These are phyloP conservation scores for Oropetium thomaeum DNA, from an alignment of 176 grass and related monocot genomes.

Conservation along the genomic window DNA sequence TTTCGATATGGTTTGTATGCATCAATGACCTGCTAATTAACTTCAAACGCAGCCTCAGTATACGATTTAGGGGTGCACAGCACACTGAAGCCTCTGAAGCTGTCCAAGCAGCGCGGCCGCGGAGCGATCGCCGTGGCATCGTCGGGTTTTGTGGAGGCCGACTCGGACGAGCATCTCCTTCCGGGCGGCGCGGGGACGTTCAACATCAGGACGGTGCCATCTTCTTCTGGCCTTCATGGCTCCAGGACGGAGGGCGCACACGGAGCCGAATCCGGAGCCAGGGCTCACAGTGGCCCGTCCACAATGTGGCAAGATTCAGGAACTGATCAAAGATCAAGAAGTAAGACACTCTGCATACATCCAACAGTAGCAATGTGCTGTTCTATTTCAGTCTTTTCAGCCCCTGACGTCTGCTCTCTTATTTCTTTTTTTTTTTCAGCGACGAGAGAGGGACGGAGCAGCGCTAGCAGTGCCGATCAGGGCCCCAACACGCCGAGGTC, in stretches of 20 bases:
- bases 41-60: constrained; percentile 14
- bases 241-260: constrained; percentile 5
- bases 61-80: constrained; percentile 45
- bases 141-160: constrained; percentile 1
- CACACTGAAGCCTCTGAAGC: constrained; percentile 40
- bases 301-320: constrained; percentile 50
- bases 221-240: constrained; percentile 23
- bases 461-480: constrained; percentile 67
- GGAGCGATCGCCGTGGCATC: not conserved
- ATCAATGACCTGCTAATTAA: not conserved
- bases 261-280: constrained; percentile 4
- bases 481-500: constrained; percentile 75
- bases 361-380: not conserved
- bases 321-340: constrained; percentile 48
- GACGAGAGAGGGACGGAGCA: constrained; percentile 69
- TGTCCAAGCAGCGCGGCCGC: constrained; percentile 1
- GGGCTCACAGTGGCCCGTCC: constrained; percentile 28
- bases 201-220: constrained; percentile 64
- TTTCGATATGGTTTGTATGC: not conserved
- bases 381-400: not conserved
- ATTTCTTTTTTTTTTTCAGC: constrained; percentile 23
- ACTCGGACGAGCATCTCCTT: constrained; percentile 48
- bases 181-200: constrained; percentile 73
- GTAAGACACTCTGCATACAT: not conserved
- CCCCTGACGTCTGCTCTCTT: not conserved